phyloP scores from a whole-genome alignment of 2,329 filamentous ascomycete genomes.

The Phaeomoniella chlamydospora region DNA sequence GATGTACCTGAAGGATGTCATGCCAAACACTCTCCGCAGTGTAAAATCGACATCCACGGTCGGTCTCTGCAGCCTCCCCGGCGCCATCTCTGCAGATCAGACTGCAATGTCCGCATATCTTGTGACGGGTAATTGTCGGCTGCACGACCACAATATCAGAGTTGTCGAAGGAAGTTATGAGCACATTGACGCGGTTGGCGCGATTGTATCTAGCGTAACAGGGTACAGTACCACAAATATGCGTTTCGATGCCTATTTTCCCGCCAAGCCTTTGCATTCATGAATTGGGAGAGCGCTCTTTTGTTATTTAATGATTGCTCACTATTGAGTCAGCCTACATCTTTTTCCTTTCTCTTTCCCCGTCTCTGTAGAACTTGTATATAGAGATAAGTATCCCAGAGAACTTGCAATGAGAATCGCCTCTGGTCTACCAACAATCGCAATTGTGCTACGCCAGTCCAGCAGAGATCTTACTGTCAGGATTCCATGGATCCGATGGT shows the following conservation, averaged over 20 bases:
- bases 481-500: too few relatives aligned
- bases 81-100: neutral
- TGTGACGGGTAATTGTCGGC: neutral
- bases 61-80: neutral
- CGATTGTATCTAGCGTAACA: neutral
- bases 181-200: neutral
- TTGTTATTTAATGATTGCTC: too few relatives aligned
- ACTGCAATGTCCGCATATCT: neutral
- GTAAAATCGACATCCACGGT: conserved; percentile 56
- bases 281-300: too few relatives aligned
- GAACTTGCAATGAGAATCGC: too few relatives aligned
- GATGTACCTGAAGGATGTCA: conserved; percentile 53
- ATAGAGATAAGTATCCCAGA: too few relatives aligned
- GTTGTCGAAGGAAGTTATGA: neutral
- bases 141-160: neutral
- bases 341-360: too few relatives aligned
- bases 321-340: too few relatives aligned
- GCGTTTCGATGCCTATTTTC: neutral
- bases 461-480: too few relatives aligned
- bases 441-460: too few relatives aligned
- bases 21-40: conserved; percentile 58
- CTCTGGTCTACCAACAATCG: too few relatives aligned
- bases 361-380: too few relatives aligned
- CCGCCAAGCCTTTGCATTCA: too few relatives aligned
- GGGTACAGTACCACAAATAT: neutral